Evolutionary conservation across 2,329 filamentous ascomycete genomes (phyloP).

Genomic region (Fusarium subglutinans): DNA sequence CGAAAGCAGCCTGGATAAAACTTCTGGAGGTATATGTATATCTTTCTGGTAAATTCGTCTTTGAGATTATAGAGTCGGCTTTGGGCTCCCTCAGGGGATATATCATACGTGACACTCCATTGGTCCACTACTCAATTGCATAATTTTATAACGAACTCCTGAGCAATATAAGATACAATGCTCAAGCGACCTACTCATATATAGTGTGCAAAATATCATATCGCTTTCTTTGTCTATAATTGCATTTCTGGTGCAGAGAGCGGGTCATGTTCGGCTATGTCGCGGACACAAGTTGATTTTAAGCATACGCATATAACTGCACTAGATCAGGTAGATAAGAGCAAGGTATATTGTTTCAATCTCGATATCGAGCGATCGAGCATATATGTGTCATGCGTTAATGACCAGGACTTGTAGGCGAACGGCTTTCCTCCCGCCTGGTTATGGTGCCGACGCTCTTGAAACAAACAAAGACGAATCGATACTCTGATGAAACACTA

Average conservation of each 20-base stretch:
- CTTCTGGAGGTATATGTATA: too few relatives aligned
- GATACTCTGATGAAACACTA: conserved; percentile 8
- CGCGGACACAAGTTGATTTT: background rate
- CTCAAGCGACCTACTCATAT: too few relatives aligned
- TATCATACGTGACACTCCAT: background rate
- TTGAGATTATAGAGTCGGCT: background rate
- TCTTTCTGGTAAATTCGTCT: too few relatives aligned
- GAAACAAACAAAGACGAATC: conserved; percentile 22
- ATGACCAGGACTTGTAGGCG: background rate
- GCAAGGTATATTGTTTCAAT: conserved; percentile 19
- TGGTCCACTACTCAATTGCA: too few relatives aligned
- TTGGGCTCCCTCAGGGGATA: too few relatives aligned
- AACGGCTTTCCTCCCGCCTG: background rate
- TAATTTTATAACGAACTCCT: background rate
- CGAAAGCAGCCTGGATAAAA: background rate
- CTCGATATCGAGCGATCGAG: conserved; percentile 12
- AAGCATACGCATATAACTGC: background rate
- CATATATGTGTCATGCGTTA: conserved; percentile 6
- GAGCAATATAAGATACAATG: background rate
- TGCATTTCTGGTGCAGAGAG: background rate
- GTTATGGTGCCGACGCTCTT: background rate
- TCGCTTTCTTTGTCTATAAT: background rate
- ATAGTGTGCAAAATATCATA: background rate
- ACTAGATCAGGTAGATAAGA: background rate
- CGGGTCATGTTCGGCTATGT: background rate